Conservation (phyloP, 768 basidiomycete genomes). For the Epithele typhae region DNA sequence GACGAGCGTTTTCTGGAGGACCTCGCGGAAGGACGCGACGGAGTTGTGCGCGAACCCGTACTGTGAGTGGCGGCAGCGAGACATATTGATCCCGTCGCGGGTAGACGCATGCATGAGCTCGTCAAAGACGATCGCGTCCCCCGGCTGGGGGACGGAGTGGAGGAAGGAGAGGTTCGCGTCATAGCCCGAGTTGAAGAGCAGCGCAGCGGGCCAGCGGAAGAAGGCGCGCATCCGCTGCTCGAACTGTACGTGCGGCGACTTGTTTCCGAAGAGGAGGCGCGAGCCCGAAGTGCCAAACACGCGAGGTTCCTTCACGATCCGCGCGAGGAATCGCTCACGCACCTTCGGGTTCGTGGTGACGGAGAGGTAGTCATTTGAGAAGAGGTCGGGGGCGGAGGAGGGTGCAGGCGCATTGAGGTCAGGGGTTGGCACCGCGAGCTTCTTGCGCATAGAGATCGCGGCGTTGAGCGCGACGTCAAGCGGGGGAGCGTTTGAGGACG, state of each 20-base stretch:
- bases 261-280: conserved; percentile 40
- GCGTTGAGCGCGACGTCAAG: too few relatives aligned
- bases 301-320: conserved; percentile 13
- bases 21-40: conserved; percentile 25
- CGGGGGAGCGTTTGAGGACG: too few relatives aligned
- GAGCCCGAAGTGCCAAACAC: conserved; percentile 47
- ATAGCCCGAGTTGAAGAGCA: conserved; percentile 50
- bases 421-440: too few relatives aligned
- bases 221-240: conserved; percentile 27
- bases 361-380: conserved; percentile 51
- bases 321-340: conserved; percentile 27
- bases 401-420: not conserved
- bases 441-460: too few relatives aligned
- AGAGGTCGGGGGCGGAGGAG: conserved; percentile 17
- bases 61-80: conserved; percentile 22
- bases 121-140: conserved; percentile 48
- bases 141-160: conserved; percentile 34
- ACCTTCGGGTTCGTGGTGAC: conserved; percentile 32
- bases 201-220: not conserved
- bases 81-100: conserved; percentile 44
- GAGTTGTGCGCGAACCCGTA: conserved; percentile 44
- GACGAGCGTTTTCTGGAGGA: conserved; percentile 26
- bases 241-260: conserved; percentile 34
- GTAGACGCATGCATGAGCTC: conserved; percentile 47
- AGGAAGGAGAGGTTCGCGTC: conserved; percentile 49